Evolutionary conservation across 495 filamentous ascomycete species (phyloP).

Genomic region (Penicillium argentinense): DNA sequence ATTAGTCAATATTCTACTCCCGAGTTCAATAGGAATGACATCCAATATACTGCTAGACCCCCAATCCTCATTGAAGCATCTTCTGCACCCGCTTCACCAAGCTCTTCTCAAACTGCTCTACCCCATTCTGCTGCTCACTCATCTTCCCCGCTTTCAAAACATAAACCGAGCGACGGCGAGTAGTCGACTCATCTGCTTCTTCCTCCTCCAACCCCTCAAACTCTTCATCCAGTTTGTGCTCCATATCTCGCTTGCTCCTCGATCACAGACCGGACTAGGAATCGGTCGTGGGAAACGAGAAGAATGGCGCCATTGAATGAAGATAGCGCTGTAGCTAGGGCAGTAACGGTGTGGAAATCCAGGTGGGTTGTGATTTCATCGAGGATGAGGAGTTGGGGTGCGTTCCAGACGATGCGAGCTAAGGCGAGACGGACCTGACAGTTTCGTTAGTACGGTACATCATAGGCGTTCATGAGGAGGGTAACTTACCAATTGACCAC

Average conservation of each 20-base stretch:
- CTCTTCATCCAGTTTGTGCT: conserved; percentile 46
- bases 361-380: conserved; percentile 88
- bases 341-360: conserved; percentile 73
- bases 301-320: conserved; percentile 70
- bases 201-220: conserved; percentile 51
- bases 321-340: conserved; percentile 62
- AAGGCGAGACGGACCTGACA: conserved; percentile 67
- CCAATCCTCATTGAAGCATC: too few species aligned
- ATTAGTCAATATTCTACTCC: too few species aligned
- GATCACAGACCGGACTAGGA: conserved; percentile 66
- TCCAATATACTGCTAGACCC: too few species aligned
- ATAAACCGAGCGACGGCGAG: conserved; percentile 57
- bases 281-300: conserved; percentile 76
- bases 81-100: conserved; percentile 58
- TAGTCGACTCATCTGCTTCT: conserved; percentile 43
- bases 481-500: conserved; percentile 62
- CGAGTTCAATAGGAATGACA: too few species aligned
- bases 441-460: too few species aligned
- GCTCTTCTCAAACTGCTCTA: conserved; percentile 62
- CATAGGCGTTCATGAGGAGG: not conserved
- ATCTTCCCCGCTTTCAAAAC: conserved; percentile 57
- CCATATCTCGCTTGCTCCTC: conserved; percentile 56
- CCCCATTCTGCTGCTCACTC: conserved; percentile 55
- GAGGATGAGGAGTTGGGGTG: conserved; percentile 72
- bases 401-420: conserved; percentile 62